phyloP scores from a whole-genome alignment of 768 basidiomycete species.

The Pisolithus albus region DNA sequence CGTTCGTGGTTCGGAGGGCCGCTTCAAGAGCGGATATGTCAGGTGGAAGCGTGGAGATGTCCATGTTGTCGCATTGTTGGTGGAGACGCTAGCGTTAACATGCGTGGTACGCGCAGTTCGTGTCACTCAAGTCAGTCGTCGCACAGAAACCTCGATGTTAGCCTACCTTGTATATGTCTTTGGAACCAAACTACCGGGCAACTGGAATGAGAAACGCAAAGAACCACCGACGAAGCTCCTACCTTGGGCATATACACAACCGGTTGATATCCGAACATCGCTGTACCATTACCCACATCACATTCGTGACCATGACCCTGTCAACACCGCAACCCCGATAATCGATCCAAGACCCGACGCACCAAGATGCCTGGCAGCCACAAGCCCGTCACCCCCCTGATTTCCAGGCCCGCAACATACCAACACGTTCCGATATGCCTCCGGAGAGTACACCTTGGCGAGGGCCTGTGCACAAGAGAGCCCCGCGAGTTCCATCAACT shows the following conservation, averaged over 20 bases:
- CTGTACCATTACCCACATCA: conserved; percentile 30
- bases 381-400: conserved; percentile 94
- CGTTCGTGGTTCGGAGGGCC: conserved; percentile 57
- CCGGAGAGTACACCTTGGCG: conserved; percentile 65
- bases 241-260: conserved; percentile 95
- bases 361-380: conserved; percentile 93
- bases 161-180: conserved; percentile 82
- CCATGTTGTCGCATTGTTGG: conserved; percentile 84
- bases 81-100: conserved; percentile 55
- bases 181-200: conserved; percentile 67
- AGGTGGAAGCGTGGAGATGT: conserved; percentile 63
- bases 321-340: background rate
- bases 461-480: conserved; percentile 88
- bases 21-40: conserved; percentile 42
- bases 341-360: conserved; percentile 11
- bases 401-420: conserved; percentile 98
- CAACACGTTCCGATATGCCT: conserved; percentile 69
- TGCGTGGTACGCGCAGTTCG: background rate
- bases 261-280: conserved; percentile 87
- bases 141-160: no score
- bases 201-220: no score
- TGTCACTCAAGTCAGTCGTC: no score
- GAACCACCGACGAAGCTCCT: background rate
- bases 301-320: background rate
- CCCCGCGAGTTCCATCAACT: conserved; percentile 97